Percentiles rank a stretch among this genome's conserved stretches.
Evolutionary conservation across 306 rosid species (phyloP).

Genomic region (Astragalus membranaceus): DNA sequence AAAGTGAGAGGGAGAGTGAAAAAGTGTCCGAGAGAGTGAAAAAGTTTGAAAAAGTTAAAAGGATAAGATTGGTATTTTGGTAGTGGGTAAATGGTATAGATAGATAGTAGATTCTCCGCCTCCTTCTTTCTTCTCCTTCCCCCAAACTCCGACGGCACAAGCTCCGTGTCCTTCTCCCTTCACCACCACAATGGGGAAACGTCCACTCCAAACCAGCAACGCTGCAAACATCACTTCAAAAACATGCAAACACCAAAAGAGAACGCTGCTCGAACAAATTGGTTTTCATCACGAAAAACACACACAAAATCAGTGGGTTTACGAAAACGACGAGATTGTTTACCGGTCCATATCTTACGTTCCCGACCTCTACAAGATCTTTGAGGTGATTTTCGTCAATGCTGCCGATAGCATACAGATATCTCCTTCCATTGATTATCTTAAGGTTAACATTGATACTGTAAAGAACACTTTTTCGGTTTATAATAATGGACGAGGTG

Average conservation of each 20-base stretch:
- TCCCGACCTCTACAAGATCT: conserved; percentile 90
- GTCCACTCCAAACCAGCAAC: conserved; percentile 60
- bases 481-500: conserved; percentile 75
- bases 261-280: conserved; percentile 89
- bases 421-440: conserved; percentile 59
- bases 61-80: too few species aligned
- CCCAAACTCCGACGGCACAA: conserved; percentile 2
- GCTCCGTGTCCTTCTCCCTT: conserved; percentile 16
- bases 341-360: conserved; percentile 64
- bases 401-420: conserved; percentile 95
- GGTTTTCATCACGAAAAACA: conserved; percentile 82
- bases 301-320: conserved; percentile 80
- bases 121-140: background rate
- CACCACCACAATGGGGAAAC: conserved; percentile 49
- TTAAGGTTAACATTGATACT: conserved; percentile 61
- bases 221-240: conserved; percentile 51
- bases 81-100: too few species aligned
- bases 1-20: too few species aligned
- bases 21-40: too few species aligned
- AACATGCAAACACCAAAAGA: conserved; percentile 83
- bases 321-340: conserved; percentile 59
- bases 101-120: too few species aligned
- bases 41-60: too few species aligned
- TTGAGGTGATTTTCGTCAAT: conserved; percentile 91
- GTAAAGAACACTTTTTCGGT: conserved; percentile 53